Percentiles rank a stretch among this genome's conserved stretches.
These are phyloP conservation scores for Mortierella hygrophila DNA, from an alignment of 192 early-diverging fungal genomes.

Conservation along the genomic window DNA sequence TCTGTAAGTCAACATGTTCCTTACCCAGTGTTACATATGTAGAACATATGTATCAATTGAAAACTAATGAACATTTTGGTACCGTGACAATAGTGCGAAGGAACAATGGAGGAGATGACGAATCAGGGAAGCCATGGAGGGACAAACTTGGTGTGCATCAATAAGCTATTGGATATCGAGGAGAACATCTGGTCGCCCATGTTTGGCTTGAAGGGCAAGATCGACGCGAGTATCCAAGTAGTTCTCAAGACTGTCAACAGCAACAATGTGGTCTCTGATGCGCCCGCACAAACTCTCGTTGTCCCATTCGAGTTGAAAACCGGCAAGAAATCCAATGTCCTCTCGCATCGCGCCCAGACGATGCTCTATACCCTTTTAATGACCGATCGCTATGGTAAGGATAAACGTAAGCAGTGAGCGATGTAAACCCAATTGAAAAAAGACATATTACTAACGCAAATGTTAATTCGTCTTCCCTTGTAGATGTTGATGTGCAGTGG, in stretches of 20 bases:
- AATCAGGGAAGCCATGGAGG: not conserved
- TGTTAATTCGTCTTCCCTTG: not conserved
- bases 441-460: not conserved
- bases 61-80: conserved; percentile 13
- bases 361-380: conserved; percentile 88
- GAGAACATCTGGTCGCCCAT: conserved; percentile 93
- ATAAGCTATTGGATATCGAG: conserved; percentile 87
- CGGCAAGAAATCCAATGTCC: conserved; percentile 69
- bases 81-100: conserved; percentile 17
- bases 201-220: conserved; percentile 93
- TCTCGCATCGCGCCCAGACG: conserved; percentile 86
- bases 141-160: conserved; percentile 61
- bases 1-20: conserved; percentile 13
- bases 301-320: conserved; percentile 92
- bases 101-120: conserved; percentile 6
- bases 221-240: conserved; percentile 80
- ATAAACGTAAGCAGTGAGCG: no score
- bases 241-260: conserved; percentile 29
- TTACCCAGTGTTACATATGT: not conserved
- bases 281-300: conserved; percentile 48
- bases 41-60: not conserved
- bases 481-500: conserved; percentile 73
- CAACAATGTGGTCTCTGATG: not conserved
- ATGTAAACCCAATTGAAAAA: not conserved
- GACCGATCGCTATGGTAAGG: conserved; percentile 83